phyloP scores from a whole-genome alignment of 495 filamentous ascomycete species.

The Penicillium cosmopolitanum region DNA sequence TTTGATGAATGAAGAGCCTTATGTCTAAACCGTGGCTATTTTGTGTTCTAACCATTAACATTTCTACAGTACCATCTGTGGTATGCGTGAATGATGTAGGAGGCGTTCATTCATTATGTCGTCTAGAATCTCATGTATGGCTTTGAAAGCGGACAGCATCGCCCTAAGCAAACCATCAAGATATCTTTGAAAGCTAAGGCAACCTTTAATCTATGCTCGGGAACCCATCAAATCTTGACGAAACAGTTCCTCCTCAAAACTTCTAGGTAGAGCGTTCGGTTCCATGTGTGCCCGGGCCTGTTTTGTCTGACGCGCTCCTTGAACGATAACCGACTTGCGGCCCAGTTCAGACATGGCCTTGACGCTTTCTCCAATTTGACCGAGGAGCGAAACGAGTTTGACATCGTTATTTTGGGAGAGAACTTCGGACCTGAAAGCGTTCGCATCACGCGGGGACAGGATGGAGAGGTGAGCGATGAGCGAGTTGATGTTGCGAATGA shows the following conservation, averaged over 20 bases:
- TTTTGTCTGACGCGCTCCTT: constrained; percentile 44
- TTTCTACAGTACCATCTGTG: not conserved
- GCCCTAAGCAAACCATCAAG: not conserved
- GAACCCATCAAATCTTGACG: constrained; percentile 7
- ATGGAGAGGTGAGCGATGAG: constrained; percentile 58
- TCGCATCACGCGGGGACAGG: constrained; percentile 53
- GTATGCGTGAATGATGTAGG: not conserved
- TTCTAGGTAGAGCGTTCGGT: constrained; percentile 25
- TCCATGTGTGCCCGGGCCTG: constrained; percentile 26
- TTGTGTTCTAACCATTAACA: not conserved
- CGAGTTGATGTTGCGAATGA: constrained; percentile 61
- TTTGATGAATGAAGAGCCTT: constrained; percentile 14
- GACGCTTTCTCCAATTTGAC: constrained; percentile 67
- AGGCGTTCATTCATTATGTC: constrained; percentile 2
- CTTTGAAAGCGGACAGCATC: not conserved
- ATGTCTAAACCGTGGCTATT: not conserved
- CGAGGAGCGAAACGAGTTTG: constrained; percentile 69
- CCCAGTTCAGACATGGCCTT: constrained; percentile 69
- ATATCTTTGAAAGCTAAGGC: not conserved
- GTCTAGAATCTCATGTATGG: not conserved
- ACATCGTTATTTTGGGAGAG: constrained; percentile 80
- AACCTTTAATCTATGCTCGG: not conserved
- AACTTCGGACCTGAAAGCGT: constrained; percentile 62
- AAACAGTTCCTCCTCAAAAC: constrained; percentile 37
- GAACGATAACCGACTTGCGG: constrained; percentile 70